phyloP scores from a whole-genome alignment of 176 grass and related monocot species.

The Eragrostis curvula region DNA sequence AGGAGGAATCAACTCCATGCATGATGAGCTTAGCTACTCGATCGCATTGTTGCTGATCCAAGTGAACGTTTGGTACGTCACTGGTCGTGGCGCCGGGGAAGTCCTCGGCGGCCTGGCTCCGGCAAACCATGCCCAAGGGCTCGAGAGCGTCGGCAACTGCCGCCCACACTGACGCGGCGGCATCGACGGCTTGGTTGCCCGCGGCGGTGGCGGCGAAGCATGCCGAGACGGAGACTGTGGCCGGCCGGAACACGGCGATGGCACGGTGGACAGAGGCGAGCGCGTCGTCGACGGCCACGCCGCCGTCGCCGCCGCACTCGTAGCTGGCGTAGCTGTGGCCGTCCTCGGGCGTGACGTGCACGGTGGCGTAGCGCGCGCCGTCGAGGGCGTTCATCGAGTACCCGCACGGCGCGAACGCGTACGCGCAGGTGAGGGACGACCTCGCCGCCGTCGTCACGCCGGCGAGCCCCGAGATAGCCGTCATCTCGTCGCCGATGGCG shows the following conservation, averaged over 20 bases:
- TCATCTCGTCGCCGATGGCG: slow-evolving; percentile 42
- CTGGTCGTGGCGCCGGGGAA: slow-evolving; percentile 38
- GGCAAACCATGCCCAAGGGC: slow-evolving; percentile 38
- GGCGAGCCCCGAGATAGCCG: slow-evolving; percentile 29
- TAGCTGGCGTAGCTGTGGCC: slow-evolving; percentile 62
- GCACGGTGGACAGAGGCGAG: slow-evolving; percentile 8
- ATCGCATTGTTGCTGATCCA: background rate
- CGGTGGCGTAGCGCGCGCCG: slow-evolving; percentile 46
- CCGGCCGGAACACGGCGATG: slow-evolving; percentile 37
- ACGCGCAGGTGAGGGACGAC: slow-evolving; percentile 37
- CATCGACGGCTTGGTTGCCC: background rate
- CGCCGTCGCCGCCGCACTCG: slow-evolving; percentile 30
- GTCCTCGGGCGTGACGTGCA: slow-evolving; percentile 63
- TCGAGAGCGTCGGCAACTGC: slow-evolving; percentile 36
- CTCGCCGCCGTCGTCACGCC: slow-evolving; percentile 26
- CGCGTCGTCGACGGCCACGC: background rate
- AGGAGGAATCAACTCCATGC: background rate
- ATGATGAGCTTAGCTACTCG: background rate
- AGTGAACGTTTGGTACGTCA: slow-evolving; percentile 52
- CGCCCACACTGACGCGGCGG: slow-evolving; percentile 1
- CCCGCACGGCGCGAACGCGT: slow-evolving; percentile 52
- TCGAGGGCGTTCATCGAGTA: slow-evolving; percentile 63
- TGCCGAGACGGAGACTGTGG: slow-evolving; percentile 34
- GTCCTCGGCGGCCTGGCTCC: slow-evolving; percentile 22
- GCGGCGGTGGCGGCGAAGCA: background rate